phyloP scores from a whole-genome alignment of 768 basidiomycete species.

The Pleurotus citrinopileatus region DNA sequence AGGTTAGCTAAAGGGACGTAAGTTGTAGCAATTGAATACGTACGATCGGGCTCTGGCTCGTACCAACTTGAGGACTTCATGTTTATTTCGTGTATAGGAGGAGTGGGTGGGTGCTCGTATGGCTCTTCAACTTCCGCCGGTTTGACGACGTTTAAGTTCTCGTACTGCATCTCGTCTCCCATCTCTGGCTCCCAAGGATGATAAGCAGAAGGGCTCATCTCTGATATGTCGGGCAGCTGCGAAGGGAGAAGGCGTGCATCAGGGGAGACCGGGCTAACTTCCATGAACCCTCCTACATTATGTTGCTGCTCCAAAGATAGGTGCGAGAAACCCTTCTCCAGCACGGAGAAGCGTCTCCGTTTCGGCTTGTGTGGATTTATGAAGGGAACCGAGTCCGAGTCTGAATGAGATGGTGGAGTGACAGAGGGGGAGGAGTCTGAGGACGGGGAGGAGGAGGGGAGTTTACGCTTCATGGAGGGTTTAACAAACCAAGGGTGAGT shows the following conservation, averaged over 20 bases:
- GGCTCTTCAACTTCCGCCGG: constrained; percentile 12
- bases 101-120: constrained; percentile 21
- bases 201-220: not conserved
- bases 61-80: constrained; percentile 70
- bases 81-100: constrained; percentile 44
- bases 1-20: constrained; percentile 9
- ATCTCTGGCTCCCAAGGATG: not conserved
- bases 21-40: constrained; percentile 27
- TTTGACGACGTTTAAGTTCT: not conserved
- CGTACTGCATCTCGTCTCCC: constrained; percentile 6
- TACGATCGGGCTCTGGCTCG: constrained; percentile 68
- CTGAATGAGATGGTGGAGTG: constrained; percentile 11
- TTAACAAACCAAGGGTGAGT: constrained; percentile 44
- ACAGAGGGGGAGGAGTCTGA: constrained; percentile 13
- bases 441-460: constrained; percentile 18
- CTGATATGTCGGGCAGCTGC: constrained; percentile 8
- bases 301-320: constrained; percentile 30
- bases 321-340: constrained; percentile 59
- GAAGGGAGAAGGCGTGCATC: not conserved
- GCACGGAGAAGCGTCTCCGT: constrained; percentile 42
- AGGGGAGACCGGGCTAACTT: not conserved
- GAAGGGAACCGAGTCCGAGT: constrained; percentile 15
- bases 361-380: constrained; percentile 32
- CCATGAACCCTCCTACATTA: not conserved
- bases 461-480: constrained; percentile 39